Evolutionary conservation across 495 filamentous ascomycete species (phyloP), one percentile per base, ranked within the genome.

Genomic region (Podospora comata): DNA sequence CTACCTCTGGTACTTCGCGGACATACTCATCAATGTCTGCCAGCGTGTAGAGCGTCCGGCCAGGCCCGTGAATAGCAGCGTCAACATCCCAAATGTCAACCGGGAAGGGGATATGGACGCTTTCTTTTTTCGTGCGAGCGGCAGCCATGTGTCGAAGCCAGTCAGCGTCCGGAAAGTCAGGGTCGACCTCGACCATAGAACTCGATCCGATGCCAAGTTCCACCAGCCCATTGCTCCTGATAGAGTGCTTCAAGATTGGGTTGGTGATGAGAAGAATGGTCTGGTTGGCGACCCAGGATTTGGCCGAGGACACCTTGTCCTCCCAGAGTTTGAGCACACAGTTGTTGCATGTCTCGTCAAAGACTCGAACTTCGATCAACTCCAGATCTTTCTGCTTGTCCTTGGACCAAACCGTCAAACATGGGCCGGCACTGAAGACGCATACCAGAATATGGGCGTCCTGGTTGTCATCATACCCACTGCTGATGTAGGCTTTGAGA

Each of bases 21-120:
- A 83, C 84, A 75, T 80, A 86, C n/a, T 85, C 81, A 73, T 89
- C 88, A 9, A 90, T 70, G 60, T 90, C 86, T 27, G 84, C 86
- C 19, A 90, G 68, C 0, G 83, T 88, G 67, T 83, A 90, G 34
- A 88, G 73, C 5, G 82, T 80, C 60, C 84, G 77, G n/a, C 74
- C 67, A 5, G 80, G 74, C 5, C 84, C 81, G 44, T 76, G 68
- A 56, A 79, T 76, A 6, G 80, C 79, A n/a, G 70, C 68, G 19
- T 87, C 76, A 27, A 81, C 65, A 73, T 88, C 81, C 77, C 89
- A 89, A 28, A 82, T 73, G 56, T 70, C 78, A 56, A 80, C 73
- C 2, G 85, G 85, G 71, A 86, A 88, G 9, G 81, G 79, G 2
- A 82, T 78, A 60, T 85, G 82, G 58, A 88, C 71, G 60, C 80